Evolutionary conservation across 2,329 filamentous ascomycete genomes (phyloP).

Genomic region (Ophiocordyceps sinensis): DNA sequence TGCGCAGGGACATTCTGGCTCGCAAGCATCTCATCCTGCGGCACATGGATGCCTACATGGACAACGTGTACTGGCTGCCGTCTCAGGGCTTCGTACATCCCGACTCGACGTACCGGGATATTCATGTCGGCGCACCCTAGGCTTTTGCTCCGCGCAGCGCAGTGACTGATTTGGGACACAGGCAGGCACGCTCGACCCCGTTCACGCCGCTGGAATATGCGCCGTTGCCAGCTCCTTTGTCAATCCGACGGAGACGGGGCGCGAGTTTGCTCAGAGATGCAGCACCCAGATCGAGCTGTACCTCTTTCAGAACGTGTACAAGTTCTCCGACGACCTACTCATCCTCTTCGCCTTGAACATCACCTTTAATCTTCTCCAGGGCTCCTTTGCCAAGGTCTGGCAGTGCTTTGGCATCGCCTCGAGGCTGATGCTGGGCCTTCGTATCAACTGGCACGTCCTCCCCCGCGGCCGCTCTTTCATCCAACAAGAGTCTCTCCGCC

Average conservation of each 20-base stretch:
- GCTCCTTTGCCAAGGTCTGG: conserved; percentile 24
- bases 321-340: conserved; percentile 18
- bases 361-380: conserved; percentile 20
- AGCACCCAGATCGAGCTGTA: conserved; percentile 23
- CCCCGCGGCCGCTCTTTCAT: conserved; percentile 15
- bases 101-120: conserved; percentile 17
- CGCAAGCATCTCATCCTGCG: conserved; percentile 19
- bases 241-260: conserved; percentile 15
- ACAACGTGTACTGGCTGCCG: conserved; percentile 22
- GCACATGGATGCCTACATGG: conserved; percentile 24
- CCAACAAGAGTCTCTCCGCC: conserved; percentile 20
- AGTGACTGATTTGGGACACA: conserved; percentile 1
- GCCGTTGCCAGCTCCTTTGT: conserved; percentile 22
- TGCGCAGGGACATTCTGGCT: conserved; percentile 19
- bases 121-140: conserved; percentile 13
- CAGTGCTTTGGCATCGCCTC: conserved; percentile 22
- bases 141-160: neutral
- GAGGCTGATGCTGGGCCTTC: conserved; percentile 22
- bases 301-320: conserved; percentile 24
- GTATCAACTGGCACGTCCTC: conserved; percentile 23
- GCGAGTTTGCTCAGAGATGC: conserved; percentile 22
- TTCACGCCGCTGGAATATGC: conserved; percentile 23
- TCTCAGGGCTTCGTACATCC: conserved; percentile 24
- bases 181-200: conserved; percentile 18
- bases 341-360: conserved; percentile 21